Evolutionary conservation across 129 eudicot species (phyloP), one percentile per base, ranked within the genome.

Genomic region (Centaurea solstitialis): DNA sequence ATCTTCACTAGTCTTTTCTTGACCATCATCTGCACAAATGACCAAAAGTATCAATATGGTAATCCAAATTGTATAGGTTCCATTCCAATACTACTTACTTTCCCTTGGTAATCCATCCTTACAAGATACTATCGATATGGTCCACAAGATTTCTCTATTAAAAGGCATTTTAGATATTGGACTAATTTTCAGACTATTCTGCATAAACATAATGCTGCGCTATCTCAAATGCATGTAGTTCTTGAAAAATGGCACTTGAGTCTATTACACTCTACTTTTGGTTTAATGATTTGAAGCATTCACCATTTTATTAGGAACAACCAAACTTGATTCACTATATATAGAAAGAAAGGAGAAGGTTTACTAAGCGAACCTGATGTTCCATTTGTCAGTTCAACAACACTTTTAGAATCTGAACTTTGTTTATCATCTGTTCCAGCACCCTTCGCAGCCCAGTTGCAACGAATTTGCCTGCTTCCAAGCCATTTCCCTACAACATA

Each of bases 361-460:
- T 18, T 50, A 11, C 38, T 61, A 22, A 7, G 73, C 79, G 74
- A 59, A 93, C 98, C 98, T 41, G 97, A 88, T 72, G 94, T 80
- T 84, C 94, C 97, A 83, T 83, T 91, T 53, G 98, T 89, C 61
- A 91, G 82, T 80, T 93, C 98, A 71, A 89, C 91, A 40, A 88
- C 92, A 84, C 78, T 85, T 80, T 89, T 89, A 8, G 91, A 73
- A 81, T 91, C 98, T 59, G 91, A 81, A 71, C 62, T 85, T 76
- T 64, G 89, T 73, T 91, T 89, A 24, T 93, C 98, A 80, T 91
- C 97, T 37, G 83, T 78, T 73, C 87, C 90, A 24, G 94, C 94
- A 83, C 98, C 98, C 80, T 93, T 93, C 15, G 98, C 85, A 9
- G 98, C 98, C 98, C 98, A 93, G 64, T 93, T 93, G 87, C 98